These are phyloP conservation scores for Huiozyma sinensis DNA, from an alignment of 805 yeast genomes.

Conservation along the genomic window DNA sequence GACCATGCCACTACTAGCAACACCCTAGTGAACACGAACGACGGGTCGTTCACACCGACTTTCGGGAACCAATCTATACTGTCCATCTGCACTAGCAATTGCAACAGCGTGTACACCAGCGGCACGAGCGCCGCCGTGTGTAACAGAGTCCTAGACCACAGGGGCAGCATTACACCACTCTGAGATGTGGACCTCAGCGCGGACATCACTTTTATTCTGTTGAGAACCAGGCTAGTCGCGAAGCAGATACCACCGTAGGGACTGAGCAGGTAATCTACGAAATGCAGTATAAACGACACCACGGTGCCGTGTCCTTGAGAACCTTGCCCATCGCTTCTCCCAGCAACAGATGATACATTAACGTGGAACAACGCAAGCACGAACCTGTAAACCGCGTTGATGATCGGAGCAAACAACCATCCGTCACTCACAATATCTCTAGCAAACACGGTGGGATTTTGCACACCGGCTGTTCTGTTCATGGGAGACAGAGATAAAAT, in stretches of 20 bases:
- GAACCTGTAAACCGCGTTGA: no score
- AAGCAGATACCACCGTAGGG: conserved; percentile 31
- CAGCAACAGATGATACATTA: no score
- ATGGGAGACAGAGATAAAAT: no score
- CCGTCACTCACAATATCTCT: no score
- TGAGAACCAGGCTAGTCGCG: conserved; percentile 46
- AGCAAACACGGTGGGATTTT: no score
- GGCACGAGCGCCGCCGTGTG: conserved; percentile 17
- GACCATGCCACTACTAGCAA: conserved; percentile 29
- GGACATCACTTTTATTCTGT: conserved; percentile 50
- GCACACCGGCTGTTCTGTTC: no score
- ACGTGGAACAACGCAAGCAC: no score
- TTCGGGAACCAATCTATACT: neutral
- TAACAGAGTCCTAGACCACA: conserved; percentile 28
- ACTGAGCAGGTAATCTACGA: no score
- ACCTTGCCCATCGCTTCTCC: no score
- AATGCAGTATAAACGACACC: no score
- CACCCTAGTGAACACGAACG: conserved; percentile 5
- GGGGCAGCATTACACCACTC: conserved; percentile 8
- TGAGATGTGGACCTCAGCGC: conserved; percentile 34
- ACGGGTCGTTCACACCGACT: neutral
- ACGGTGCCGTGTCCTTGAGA: no score
- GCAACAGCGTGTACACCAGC: neutral
- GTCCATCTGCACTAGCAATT: neutral
- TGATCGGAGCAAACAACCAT: no score